phyloP scores from a whole-genome alignment of 192 early-diverging fungal genomes.

The Funneliformis geosporum region DNA sequence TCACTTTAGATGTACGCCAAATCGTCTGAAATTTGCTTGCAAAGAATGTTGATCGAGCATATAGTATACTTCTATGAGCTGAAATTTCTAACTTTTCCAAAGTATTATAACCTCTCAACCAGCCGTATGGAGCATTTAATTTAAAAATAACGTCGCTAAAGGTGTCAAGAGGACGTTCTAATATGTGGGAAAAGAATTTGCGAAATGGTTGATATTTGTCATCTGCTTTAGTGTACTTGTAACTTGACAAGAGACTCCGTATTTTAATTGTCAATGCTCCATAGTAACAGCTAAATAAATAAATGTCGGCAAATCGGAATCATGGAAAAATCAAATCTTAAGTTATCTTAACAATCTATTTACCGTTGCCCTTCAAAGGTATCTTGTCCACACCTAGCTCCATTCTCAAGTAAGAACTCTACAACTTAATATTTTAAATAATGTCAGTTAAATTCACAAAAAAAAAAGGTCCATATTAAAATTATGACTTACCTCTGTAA shows the following conservation, averaged over 20 bases:
- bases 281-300: slow-evolving; percentile 41
- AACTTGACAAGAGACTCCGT: slow-evolving; percentile 39
- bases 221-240: slow-evolving; percentile 52
- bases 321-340: neutral
- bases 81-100: slow-evolving; percentile 28
- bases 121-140: slow-evolving; percentile 1
- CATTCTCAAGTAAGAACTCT: slow-evolving; percentile 46
- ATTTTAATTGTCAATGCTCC: slow-evolving; percentile 53
- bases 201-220: slow-evolving; percentile 42
- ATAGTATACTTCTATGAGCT: slow-evolving; percentile 48
- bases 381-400: slow-evolving; percentile 51
- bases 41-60: slow-evolving; percentile 45
- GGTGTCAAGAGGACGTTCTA: slow-evolving; percentile 32
- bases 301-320: neutral
- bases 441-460: neutral
- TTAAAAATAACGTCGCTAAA: slow-evolving; percentile 40
- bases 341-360: neutral
- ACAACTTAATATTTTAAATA: slow-evolving; percentile 32
- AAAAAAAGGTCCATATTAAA: neutral
- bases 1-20: slow-evolving; percentile 27
- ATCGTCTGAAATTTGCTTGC: slow-evolving; percentile 32
- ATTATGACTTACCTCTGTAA: slow-evolving; percentile 39
- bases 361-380: slow-evolving; percentile 52
- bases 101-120: neutral
- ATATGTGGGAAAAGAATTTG: slow-evolving; percentile 32